phyloP scores from a whole-genome alignment of 805 yeast genomes.

The Isabelozyma heimii region DNA sequence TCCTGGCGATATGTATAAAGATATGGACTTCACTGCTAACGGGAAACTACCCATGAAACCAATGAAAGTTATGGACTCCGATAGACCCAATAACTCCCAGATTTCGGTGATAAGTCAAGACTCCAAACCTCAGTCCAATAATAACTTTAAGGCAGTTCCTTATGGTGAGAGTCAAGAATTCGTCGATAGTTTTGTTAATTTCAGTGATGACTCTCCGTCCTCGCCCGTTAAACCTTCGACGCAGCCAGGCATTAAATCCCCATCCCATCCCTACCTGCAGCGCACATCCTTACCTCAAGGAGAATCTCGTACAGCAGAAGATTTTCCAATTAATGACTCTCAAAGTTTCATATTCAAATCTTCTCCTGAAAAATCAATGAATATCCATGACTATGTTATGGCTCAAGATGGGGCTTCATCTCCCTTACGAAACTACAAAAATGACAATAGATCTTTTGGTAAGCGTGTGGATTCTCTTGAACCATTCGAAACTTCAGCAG shows the following conservation, averaged over 20 bases:
- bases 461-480: conserved; percentile 11
- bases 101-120: conserved; percentile 1
- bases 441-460: not conserved
- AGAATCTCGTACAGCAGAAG: conserved; percentile 5
- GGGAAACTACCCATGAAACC: conserved; percentile 42
- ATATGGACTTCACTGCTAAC: conserved; percentile 40
- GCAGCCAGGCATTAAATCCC: not conserved
- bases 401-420: conserved; percentile 15
- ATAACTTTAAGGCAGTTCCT: conserved; percentile 12
- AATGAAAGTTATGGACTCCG: conserved; percentile 37
- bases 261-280: conserved; percentile 9
- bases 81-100: conserved; percentile 10
- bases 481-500: conserved; percentile 25
- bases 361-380: conserved; percentile 2
- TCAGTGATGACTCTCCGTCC: conserved; percentile 1
- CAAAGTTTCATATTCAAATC: conserved; percentile 13
- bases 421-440: conserved; percentile 17
- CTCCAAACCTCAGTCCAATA: conserved; percentile 16
- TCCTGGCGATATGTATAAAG: conserved; percentile 22
- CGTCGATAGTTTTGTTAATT: conserved; percentile 3
- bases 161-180: conserved; percentile 5
- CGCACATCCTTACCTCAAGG: conserved; percentile 7
- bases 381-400: conserved; percentile 19
- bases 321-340: conserved; percentile 9
- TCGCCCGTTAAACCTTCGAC: too few relatives aligned